Evolutionary conservation across 768 basidiomycete species (phyloP), one percentile per base, ranked within the genome.

Genomic region (Gelatoporia subvermispora): DNA sequence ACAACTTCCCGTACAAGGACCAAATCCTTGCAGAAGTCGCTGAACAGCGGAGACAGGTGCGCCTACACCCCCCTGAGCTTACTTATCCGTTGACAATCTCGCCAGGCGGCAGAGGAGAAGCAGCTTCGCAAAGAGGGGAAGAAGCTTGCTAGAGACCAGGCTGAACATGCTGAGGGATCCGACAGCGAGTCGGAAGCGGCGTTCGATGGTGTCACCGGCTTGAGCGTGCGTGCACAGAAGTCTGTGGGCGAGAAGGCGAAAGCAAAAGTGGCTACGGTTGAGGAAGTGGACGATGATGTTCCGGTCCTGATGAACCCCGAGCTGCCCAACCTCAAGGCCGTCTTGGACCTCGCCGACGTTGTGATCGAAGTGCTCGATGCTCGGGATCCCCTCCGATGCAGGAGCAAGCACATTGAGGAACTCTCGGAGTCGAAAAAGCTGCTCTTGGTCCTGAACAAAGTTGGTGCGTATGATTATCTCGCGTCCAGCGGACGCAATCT

Each of bases 1-100:
- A 88, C 67, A 84, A 82, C 50, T 93, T 93, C 69, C 93, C 91
- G 3, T 93, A 85, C 76, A 97, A 95, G 68, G 93, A 94, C 60
- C 84, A 92, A 67, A 86, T 97, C 54, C 72, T 97, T 23, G 93
- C 92, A 4, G 93, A 97, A 60, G 77, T 95, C 44, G 84, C 85
- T 39, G 88, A 88, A 58, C 78, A 89, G 61, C 82, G 92, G 53
- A 75, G 88, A 60, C 67, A 74, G 53, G 92, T 93, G 59, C 59
- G 78, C 66, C 31, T 31, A 37, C 16, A 35, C 22, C 25, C 17
- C 42, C 28, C 39, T 34, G 25, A 28, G 20, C 23, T 9, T 8
- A 16, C 9, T 17, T 2, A 5, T 9, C 17, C 25, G 22, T 18
- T 16, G 11, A 31, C 13, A 24, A 4, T 40, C 9, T 18, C 2